Conservation (phyloP, 176 grass and related monocot genomes). For the Eleusine coracana region DNA sequence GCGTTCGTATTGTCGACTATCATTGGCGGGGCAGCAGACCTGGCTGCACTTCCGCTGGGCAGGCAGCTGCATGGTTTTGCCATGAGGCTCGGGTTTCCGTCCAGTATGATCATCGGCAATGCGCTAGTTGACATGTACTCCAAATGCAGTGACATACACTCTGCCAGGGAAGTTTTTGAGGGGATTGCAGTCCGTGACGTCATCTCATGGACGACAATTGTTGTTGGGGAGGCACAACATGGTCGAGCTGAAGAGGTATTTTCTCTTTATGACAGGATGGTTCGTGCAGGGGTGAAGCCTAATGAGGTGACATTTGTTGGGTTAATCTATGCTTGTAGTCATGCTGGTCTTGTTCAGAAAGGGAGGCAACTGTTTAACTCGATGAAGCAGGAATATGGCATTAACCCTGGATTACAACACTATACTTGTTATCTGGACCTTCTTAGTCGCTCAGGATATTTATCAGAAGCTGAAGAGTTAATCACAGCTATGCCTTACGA, state of each 20-base stretch:
- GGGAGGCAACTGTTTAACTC: constrained; percentile 76
- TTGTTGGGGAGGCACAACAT: constrained; percentile 86
- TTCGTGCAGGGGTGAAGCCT: constrained; percentile 64
- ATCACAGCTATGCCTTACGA: constrained; percentile 67
- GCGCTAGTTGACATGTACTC: constrained; percentile 91
- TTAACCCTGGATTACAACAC: constrained; percentile 72
- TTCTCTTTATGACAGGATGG: constrained; percentile 65
- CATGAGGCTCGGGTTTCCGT: constrained; percentile 56
- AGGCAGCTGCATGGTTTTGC: constrained; percentile 71
- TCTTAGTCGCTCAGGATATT: constrained; percentile 71
- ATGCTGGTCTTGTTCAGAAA: constrained; percentile 82
- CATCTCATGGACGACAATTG: constrained; percentile 86
- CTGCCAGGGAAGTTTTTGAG: constrained; percentile 80
- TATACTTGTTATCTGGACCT: constrained; percentile 95
- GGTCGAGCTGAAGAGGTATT: constrained; percentile 60
- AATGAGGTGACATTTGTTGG: constrained; percentile 90
- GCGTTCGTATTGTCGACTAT: constrained; percentile 56
- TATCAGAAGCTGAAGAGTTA: constrained; percentile 80
- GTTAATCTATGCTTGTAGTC: constrained; percentile 93
- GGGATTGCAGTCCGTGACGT: constrained; percentile 50
- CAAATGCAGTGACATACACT: constrained; percentile 84
- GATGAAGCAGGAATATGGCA: constrained; percentile 64
- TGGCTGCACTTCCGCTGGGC: constrained; percentile 57
- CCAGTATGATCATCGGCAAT: constrained; percentile 65
- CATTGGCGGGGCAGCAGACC: constrained; percentile 49